A percentile compares a stretch with the other conserved stretches of the same genome.
Conservation (phyloP, 805 yeast species). For the Saccharomycopsis lassenensis region DNA sequence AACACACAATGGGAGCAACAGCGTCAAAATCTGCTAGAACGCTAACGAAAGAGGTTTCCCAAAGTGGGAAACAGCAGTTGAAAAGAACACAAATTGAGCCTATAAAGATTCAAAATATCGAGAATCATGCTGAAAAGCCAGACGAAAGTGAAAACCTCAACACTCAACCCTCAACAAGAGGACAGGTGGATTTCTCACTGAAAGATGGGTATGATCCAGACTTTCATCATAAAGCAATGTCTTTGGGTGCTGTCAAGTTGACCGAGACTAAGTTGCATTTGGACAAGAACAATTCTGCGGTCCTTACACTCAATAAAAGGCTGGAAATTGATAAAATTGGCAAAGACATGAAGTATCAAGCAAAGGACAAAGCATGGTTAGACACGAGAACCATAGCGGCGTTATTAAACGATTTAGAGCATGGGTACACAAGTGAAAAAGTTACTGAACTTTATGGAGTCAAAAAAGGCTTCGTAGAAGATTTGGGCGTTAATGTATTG, state of each 20-base stretch:
- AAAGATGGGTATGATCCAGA: conserved; percentile 18
- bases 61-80: too few species aligned
- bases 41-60: too few species aligned
- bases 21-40: too few species aligned
- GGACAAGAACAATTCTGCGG: conserved; percentile 13
- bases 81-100: too few species aligned
- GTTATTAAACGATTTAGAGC: conserved; percentile 10
- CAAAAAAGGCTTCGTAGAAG: conserved; percentile 6
- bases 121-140: too few species aligned
- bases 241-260: conserved; percentile 14
- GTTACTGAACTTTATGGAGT: conserved; percentile 6
- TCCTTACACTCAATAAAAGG: conserved; percentile 11
- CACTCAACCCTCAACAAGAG: too few species aligned
- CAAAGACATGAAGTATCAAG: conserved; percentile 4
- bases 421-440: conserved; percentile 6
- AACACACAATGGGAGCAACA: too few species aligned
- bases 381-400: conserved; percentile 17
- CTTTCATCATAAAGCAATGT: conserved; percentile 12
- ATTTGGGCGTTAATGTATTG: conserved; percentile 4
- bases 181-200: too few species aligned
- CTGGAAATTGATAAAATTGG: conserved; percentile 10
- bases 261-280: conserved; percentile 7
- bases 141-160: too few species aligned
- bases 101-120: too few species aligned
- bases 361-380: conserved; percentile 6